Evolutionary conservation across 202 grass and related monocot species (phyloP).

Genomic region (Musa balbisiana): DNA sequence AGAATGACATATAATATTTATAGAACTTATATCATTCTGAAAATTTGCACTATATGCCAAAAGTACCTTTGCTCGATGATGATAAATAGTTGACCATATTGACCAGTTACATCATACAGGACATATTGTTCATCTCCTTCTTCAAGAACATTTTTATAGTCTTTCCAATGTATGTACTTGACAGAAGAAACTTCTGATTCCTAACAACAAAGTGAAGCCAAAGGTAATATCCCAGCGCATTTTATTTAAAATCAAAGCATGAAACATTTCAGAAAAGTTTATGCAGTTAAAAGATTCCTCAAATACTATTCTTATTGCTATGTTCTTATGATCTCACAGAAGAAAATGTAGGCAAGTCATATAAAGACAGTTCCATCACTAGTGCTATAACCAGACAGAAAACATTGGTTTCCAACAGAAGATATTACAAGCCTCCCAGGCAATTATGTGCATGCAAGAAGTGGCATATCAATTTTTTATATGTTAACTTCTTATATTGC

Average conservation of each 20-base stretch:
- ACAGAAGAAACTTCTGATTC: conserved; percentile 92
- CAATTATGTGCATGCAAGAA: no score
- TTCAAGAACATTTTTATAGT: conserved; percentile 72
- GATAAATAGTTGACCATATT: conserved; percentile 64
- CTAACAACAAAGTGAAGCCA: conserved; percentile 35
- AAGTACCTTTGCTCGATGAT: conserved; percentile 74
- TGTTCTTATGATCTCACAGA: no score
- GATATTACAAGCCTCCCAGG: no score
- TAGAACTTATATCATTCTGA: background rate
- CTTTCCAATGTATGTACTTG: conserved; percentile 50
- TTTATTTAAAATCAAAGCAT: background rate
- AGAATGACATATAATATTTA: background rate
- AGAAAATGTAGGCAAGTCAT: no score
- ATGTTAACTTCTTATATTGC: no score
- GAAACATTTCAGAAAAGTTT: background rate
- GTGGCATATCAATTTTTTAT: no score
- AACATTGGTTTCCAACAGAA: no score
- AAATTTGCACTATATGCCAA: background rate
- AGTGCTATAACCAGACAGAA: no score
- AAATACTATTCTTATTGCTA: background rate
- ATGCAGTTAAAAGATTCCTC: background rate
- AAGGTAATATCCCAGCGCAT: background rate
- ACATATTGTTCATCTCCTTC: conserved; percentile 56
- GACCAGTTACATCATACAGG: conserved; percentile 67
- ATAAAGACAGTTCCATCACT: no score